These are phyloP conservation scores for Phytophthora fragariaefolia DNA, from an alignment of 352 stramenopile genomes.

Conservation along the genomic window DNA sequence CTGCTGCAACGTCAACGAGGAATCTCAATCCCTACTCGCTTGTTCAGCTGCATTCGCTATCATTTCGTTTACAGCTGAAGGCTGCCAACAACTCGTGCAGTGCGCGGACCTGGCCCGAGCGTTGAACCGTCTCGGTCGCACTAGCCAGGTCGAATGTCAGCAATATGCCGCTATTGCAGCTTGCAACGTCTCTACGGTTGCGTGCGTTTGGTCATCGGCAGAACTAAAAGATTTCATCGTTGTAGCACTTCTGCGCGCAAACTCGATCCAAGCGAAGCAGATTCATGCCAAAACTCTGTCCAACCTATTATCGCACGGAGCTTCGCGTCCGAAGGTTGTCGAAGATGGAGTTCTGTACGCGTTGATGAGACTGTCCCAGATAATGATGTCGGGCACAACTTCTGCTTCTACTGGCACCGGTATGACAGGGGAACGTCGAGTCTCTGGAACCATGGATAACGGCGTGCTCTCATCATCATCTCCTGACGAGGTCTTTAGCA, in stretches of 20 bases:
- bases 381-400: conserved; percentile 42
- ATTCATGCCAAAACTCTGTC: conserved; percentile 85
- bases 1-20: conserved; percentile 77
- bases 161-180: conserved; percentile 82
- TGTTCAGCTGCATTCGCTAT: conserved; percentile 83
- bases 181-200: conserved; percentile 73
- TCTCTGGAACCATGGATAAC: conserved; percentile 5
- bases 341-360: conserved; percentile 83
- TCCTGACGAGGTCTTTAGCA: conserved; percentile 68
- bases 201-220: conserved; percentile 73
- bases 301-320: conserved; percentile 72
- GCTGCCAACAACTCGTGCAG: conserved; percentile 57
- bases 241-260: conserved; percentile 73
- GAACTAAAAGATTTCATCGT: conserved; percentile 89
- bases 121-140: conserved; percentile 73
- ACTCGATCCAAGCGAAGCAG: conserved; percentile 83
- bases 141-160: conserved; percentile 78
- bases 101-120: conserved; percentile 61
- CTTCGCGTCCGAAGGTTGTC: conserved; percentile 60
- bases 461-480: conserved; percentile 11
- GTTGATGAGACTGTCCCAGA: conserved; percentile 81
- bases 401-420: neutral
- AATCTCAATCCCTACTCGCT: conserved; percentile 69
- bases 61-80: conserved; percentile 73
- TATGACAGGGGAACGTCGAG: conserved; percentile 7